Evolutionary conservation across 1,139 yeast genomes (phyloP).

Genomic region (Nakaseomyces uthaithaninus): DNA sequence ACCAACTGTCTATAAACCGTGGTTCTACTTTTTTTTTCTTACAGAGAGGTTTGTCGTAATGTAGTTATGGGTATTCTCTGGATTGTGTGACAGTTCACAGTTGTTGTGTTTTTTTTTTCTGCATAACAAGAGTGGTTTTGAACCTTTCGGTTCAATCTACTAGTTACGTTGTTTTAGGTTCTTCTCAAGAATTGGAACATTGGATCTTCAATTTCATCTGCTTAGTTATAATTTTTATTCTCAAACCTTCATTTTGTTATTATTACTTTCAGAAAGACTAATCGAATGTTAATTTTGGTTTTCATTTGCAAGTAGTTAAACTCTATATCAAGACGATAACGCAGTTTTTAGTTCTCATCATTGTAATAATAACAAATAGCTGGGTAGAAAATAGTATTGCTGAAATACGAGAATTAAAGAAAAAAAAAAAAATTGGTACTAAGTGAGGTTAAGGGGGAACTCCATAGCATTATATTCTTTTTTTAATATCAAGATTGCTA

Average conservation of each 20-base stretch:
- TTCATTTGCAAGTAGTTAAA: slow-evolving; percentile 13
- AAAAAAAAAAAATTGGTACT: not conserved
- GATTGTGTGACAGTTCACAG: no score
- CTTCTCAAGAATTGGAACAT: not conserved
- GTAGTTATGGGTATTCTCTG: no score
- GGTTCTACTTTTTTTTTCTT: no score
- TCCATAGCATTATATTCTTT: not conserved
- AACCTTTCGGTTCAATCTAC: no score
- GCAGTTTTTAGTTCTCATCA: slow-evolving; percentile 18
- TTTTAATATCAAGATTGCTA: not conserved
- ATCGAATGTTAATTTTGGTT: slow-evolving; percentile 3
- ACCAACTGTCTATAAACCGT: no score
- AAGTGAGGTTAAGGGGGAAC: not conserved
- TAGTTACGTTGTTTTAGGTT: no score
- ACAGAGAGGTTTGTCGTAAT: no score
- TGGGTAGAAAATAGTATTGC: not conserved
- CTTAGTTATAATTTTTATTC: not conserved
- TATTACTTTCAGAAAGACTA: slow-evolving; percentile 6
- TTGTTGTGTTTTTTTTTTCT: no score
- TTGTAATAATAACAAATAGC: slow-evolving; percentile 4
- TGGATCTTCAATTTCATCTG: not conserved
- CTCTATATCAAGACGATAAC: slow-evolving; percentile 22
- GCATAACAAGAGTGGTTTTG: no score
- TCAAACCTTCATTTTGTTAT: not conserved
- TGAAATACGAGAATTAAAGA: not conserved